Evolutionary conservation across 495 filamentous ascomycete genomes (phyloP).

Genomic region (Clohesyomyces aquaticus): DNA sequence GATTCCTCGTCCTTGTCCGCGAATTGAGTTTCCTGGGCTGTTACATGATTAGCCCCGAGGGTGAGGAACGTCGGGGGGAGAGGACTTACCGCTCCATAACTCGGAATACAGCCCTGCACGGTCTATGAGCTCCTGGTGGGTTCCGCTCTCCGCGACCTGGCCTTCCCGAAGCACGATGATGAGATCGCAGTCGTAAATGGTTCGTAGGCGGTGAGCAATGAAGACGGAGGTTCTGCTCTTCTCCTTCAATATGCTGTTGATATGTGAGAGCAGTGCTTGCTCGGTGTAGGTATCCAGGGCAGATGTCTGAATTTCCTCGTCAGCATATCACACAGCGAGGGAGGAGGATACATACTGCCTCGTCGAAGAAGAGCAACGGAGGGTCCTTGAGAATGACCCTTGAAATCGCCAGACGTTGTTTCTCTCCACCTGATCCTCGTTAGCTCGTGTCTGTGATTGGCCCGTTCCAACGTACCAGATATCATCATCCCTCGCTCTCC

Average conservation of each 20-base stretch:
- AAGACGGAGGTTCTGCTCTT: constrained; percentile 91
- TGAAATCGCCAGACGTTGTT: constrained; percentile 88
- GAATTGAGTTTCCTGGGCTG: constrained; percentile 32
- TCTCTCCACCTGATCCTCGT: constrained; percentile 68
- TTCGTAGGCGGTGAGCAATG: constrained; percentile 87
- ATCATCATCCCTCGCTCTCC: constrained; percentile 99
- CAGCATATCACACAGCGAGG: constrained; percentile 6
- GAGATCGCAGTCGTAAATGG: constrained; percentile 87
- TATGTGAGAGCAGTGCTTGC: constrained; percentile 86
- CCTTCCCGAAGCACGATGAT: constrained; percentile 92
- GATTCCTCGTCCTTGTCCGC: constrained; percentile 7
- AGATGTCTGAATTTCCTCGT: constrained; percentile 64
- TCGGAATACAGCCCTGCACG: constrained; percentile 80
- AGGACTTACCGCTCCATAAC: constrained; percentile 70
- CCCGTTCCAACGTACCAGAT: constrained; percentile 54
- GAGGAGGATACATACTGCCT: constrained; percentile 65
- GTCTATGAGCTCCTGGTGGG: constrained; percentile 81
- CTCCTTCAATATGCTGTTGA: constrained; percentile 89
- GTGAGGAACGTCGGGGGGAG: not conserved
- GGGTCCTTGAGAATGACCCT: constrained; percentile 90
- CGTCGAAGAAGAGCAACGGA: constrained; percentile 92
- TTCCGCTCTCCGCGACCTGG: constrained; percentile 80
- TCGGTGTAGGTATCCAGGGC: constrained; percentile 96
- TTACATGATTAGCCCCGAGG: not conserved
- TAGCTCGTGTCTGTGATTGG: not conserved